These are phyloP conservation scores for Colletotrichum tropicicola DNA, from an alignment of 2,329 filamentous ascomycete genomes.

Conservation along the genomic window DNA sequence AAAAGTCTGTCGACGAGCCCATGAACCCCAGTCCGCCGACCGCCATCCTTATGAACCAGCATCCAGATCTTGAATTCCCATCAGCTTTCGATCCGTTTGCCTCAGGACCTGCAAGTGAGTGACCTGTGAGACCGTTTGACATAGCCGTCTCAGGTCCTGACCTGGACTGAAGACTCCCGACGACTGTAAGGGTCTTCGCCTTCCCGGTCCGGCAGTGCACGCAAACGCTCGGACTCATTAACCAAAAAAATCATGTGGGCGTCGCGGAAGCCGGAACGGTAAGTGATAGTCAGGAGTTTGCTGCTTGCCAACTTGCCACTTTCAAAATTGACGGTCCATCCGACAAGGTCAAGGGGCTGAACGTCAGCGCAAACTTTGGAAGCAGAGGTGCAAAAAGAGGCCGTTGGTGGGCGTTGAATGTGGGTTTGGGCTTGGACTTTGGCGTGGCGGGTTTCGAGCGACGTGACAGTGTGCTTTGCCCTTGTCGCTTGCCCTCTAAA, in stretches of 20 bases:
- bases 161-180: background rate
- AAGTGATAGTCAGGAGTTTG: conserved; percentile 20
- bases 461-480: conserved; percentile 14
- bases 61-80: background rate
- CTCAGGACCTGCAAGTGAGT: background rate
- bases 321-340: conserved; percentile 23
- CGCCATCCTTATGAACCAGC: conserved; percentile 1
- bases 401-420: conserved; percentile 12
- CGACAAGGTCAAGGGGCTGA: conserved; percentile 26
- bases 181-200: background rate
- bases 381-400: background rate
- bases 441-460: conserved; percentile 16
- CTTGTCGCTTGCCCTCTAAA: background rate
- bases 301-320: conserved; percentile 21
- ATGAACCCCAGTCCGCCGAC: conserved; percentile 4
- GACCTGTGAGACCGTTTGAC: background rate
- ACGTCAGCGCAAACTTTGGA: conserved; percentile 17
- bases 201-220: background rate
- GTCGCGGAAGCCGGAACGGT: conserved; percentile 27
- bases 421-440: conserved; percentile 11
- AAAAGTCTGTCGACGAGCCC: conserved; percentile 10
- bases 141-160: background rate
- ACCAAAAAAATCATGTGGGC: conserved; percentile 2
- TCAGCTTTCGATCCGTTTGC: background rate
- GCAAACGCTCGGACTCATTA: conserved; percentile 19